Evolutionary conservation across 345 rosid genomes (phyloP).

Genomic region (Murraya paniculata): DNA sequence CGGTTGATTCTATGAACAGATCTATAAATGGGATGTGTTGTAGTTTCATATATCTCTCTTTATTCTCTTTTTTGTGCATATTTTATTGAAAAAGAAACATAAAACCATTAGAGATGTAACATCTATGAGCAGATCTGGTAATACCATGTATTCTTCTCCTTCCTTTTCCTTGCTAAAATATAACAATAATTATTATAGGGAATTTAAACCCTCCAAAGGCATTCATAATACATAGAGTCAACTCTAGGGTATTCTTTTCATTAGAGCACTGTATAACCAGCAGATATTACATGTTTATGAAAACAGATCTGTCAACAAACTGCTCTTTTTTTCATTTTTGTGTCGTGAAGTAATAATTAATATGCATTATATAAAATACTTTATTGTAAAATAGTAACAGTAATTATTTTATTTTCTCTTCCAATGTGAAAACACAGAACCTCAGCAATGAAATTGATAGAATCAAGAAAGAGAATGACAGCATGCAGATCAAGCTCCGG

Average conservation of each 20-base stretch:
- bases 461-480: conserved; percentile 81
- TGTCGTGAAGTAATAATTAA: background rate
- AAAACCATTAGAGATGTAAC: conserved; percentile 24
- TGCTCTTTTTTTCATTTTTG: background rate
- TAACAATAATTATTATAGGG: background rate
- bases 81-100: conserved; percentile 24
- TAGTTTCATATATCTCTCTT: background rate
- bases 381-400: background rate
- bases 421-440: conserved; percentile 34
- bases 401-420: conserved; percentile 8
- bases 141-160: conserved; percentile 15
- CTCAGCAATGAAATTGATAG: conserved; percentile 78
- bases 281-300: background rate
- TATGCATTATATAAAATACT: background rate
- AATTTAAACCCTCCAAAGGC: background rate
- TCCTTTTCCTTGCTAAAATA: conserved; percentile 33
- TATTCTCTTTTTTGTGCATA: background rate
- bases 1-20: conserved; percentile 49
- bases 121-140: conserved; percentile 47
- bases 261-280: background rate
- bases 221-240: background rate
- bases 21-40: conserved; percentile 45
- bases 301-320: background rate
- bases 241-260: conserved; percentile 10
- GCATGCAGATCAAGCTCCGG: conserved; percentile 82